These are phyloP conservation scores for Peniophora sp. DNA, from an alignment of 1,284 basidiomycete species.

Conservation along the genomic window DNA sequence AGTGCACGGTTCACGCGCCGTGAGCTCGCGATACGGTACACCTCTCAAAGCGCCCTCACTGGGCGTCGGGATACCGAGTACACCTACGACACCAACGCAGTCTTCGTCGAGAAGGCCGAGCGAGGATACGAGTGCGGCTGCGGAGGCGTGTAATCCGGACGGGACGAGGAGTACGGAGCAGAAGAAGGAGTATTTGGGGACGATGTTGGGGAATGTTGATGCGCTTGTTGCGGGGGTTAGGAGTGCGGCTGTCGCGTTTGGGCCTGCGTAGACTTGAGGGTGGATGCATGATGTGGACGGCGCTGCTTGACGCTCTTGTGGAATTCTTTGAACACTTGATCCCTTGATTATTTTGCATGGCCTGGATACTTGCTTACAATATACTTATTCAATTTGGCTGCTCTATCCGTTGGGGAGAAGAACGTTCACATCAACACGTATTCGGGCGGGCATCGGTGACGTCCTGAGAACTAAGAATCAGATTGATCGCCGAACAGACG, in stretches of 20 bases:
- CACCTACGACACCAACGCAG: conserved; percentile 8
- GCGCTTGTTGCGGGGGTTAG: conserved; percentile 78
- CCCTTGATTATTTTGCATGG: no score
- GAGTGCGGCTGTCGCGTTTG: conserved; percentile 55
- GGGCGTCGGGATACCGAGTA: conserved; percentile 6
- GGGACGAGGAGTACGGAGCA: conserved; percentile 63
- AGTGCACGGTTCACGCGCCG: conserved; percentile 19
- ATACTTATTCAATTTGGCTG: no score
- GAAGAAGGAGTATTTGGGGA: conserved; percentile 75
- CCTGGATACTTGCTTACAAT: no score
- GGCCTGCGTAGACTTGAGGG: no score
- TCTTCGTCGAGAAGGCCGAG: conserved; percentile 2
- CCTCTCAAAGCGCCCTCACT: conserved; percentile 12
- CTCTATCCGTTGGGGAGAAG: no score
- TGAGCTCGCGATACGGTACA: conserved; percentile 6
- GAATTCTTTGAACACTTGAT: no score
- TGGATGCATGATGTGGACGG: no score
- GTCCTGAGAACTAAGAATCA: no score
- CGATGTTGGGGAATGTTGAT: conserved; percentile 83
- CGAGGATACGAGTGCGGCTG: conserved; percentile 5
- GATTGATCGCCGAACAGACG: no score
- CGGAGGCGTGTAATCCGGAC: conserved; percentile 6
- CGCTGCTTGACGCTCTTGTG: no score
- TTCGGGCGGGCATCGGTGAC: no score
- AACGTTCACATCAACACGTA: no score